Base-by-base conservation (phyloP, 1,284 basidiomycete genomes). In the Kwoniella shivajii region DNA sequence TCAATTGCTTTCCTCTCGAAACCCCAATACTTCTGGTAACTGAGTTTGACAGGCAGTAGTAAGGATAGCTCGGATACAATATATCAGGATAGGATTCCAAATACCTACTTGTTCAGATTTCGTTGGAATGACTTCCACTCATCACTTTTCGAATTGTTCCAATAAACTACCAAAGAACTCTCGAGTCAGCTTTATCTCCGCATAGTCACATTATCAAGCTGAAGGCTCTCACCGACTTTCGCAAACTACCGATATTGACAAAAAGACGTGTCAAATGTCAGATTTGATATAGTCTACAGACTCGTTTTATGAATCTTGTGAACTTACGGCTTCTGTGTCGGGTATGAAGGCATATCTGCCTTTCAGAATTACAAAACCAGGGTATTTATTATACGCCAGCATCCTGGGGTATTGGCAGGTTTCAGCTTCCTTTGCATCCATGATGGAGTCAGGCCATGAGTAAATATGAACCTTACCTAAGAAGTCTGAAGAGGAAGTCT, bases 21-120 rank as follows among this genome's bases (percentile, higher is more conserved):
- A 9, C 18, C 27, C 44, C 24, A 44, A 2, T 30, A 16, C 13
- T 44, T 44, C 27, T 31, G 10, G 44, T 46, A 6, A n/a, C 44
- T 16, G 44, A n/a, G n/a, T n/a, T n/a, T n/a, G 6, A 42, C 41
- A 7, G 41, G 20, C 27, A 26, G 11, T 42, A 18, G 5, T 11
- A 24, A 10, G 20, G 26, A 42, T 11, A 24, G 41, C 41, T 24
- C 22, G 4, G 18, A 42, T 24, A 10, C 41, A 22, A 42, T 42
- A 42, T 42, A 42, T 11, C 41, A 31, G 24, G 44, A 22, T 31
- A 5, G 31, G 18, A 9, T 30, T 7, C 13, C n/a, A 6, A 11
- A 29, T 20, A 38, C 53, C 42, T 31, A 55, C 53, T 55, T 55
- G 36, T 46, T 55, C 22, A 55, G 30, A 49, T 55, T 55, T 16